A percentile compares a stretch with the other conserved stretches of the same genome.
Conservation (phyloP, 306 rosid species). For the Coriaria nepalensis region DNA sequence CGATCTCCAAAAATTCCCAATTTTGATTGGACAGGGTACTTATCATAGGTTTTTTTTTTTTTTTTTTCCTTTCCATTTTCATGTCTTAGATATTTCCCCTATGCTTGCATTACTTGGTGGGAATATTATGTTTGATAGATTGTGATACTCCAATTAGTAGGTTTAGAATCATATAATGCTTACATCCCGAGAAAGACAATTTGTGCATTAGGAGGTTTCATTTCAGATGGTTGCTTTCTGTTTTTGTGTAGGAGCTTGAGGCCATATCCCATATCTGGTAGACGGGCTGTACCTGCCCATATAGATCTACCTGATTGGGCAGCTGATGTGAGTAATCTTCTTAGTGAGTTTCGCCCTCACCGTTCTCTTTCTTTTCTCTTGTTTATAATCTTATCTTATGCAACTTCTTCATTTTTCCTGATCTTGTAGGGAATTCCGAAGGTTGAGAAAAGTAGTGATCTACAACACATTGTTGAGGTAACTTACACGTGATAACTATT, state of each 20-base stretch:
- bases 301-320: slow-evolving; percentile 89
- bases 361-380: background rate
- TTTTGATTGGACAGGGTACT: slow-evolving; percentile 95
- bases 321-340: slow-evolving; percentile 44
- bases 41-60: slow-evolving; percentile 6
- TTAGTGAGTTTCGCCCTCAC: background rate
- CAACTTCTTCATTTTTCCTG: slow-evolving; percentile 13
- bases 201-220: background rate
- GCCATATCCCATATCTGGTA: slow-evolving; percentile 74
- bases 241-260: slow-evolving; percentile 44
- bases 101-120: too few species aligned
- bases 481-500: slow-evolving; percentile 5
- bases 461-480: slow-evolving; percentile 81
- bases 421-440: slow-evolving; percentile 61
- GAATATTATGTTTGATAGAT: too few species aligned
- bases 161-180: background rate
- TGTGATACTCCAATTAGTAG: background rate
- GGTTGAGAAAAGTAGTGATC: slow-evolving; percentile 67
- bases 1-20: slow-evolving; percentile 69
- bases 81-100: too few species aligned
- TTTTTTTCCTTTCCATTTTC: background rate
- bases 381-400: slow-evolving; percentile 3
- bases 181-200: too few species aligned
- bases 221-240: slow-evolving; percentile 19
- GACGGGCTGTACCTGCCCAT: slow-evolving; percentile 44